Percentiles rank a stretch among this genome's conserved stretches.
These are phyloP conservation scores for Moricandia arvensis DNA, from an alignment of 345 rosid species.

Conservation along the genomic window DNA sequence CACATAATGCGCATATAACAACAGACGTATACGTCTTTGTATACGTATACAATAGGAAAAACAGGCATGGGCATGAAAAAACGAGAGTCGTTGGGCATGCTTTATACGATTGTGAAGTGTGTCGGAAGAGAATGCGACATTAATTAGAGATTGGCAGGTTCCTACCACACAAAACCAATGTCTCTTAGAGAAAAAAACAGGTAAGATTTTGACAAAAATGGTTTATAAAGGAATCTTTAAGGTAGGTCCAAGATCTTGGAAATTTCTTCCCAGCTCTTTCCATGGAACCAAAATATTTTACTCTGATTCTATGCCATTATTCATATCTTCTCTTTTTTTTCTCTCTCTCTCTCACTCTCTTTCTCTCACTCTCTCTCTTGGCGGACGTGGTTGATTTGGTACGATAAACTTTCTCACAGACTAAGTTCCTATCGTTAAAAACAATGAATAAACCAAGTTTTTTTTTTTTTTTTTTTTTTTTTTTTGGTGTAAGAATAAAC, in stretches of 20 bases:
- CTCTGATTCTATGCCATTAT: conserved; percentile 34
- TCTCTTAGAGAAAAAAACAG: conserved; percentile 15
- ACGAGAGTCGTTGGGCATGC: conserved; percentile 33
- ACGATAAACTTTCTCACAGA: conserved; percentile 26
- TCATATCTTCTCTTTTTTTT: conserved; percentile 3
- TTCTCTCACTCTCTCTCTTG: neutral
- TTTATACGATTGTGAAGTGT: conserved; percentile 32
- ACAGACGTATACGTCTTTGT: neutral
- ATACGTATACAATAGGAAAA: neutral
- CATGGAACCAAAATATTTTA: conserved; percentile 7
- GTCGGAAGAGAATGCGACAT: conserved; percentile 30
- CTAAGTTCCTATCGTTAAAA: conserved; percentile 14
- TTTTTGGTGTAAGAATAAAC: too few relatives aligned
- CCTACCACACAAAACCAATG: conserved; percentile 31
- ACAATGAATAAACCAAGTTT: too few relatives aligned
- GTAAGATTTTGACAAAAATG: conserved; percentile 29
- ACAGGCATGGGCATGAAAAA: conserved; percentile 11
- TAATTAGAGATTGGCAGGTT: conserved; percentile 23
- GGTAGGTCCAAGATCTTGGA: conserved; percentile 39
- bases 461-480: too few relatives aligned
- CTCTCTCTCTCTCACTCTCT: conserved; percentile 8
- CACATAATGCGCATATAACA: neutral
- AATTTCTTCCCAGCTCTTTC: conserved; percentile 31
- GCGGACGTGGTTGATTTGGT: conserved; percentile 30
- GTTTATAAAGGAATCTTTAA: conserved; percentile 19